These are phyloP conservation scores for Didymella glomerata DNA, from an alignment of 2,329 filamentous ascomycete species.

Conservation along the genomic window DNA sequence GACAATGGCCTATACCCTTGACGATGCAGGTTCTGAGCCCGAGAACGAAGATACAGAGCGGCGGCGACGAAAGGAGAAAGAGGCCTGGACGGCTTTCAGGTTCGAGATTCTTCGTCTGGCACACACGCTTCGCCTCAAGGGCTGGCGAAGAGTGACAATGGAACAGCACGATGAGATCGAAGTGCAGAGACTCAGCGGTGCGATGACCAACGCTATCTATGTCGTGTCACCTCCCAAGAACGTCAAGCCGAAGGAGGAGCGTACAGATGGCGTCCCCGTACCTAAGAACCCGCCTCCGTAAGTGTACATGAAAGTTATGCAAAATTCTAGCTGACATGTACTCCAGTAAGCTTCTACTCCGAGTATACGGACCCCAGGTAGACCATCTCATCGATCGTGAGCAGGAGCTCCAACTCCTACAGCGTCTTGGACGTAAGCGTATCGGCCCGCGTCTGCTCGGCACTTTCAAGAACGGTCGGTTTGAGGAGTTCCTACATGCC, in stretches of 20 bases:
- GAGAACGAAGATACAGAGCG: constrained; percentile 55
- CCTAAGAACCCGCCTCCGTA: constrained; percentile 63
- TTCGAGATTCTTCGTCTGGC: constrained; percentile 87
- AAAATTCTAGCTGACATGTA: constrained; percentile 18
- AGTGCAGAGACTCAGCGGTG: constrained; percentile 83
- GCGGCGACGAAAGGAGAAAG: constrained; percentile 69
- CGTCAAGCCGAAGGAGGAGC: constrained; percentile 55
- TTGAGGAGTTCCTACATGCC: constrained; percentile 93
- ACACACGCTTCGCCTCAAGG: constrained; percentile 88
- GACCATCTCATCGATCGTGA: constrained; percentile 96
- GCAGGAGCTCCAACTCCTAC: constrained; percentile 84
- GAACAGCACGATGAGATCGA: constrained; percentile 73
- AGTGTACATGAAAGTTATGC: constrained; percentile 39
- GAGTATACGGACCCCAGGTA: constrained; percentile 93
- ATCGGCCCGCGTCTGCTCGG: constrained; percentile 92
- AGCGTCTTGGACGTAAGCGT: constrained; percentile 85
- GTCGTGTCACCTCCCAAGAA: constrained; percentile 83
- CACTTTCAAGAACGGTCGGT: constrained; percentile 92
- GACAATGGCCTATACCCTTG: constrained; percentile 78
- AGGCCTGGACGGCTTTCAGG: constrained; percentile 88
- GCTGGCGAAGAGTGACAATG: constrained; percentile 84
- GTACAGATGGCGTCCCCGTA: constrained; percentile 45
- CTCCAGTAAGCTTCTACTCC: constrained; percentile 80
- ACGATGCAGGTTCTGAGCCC: constrained; percentile 58
- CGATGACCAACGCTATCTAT: constrained; percentile 95